Evolutionary conservation across 257 asterid species (phyloP).

Genomic region (Primulina eburnea): DNA sequence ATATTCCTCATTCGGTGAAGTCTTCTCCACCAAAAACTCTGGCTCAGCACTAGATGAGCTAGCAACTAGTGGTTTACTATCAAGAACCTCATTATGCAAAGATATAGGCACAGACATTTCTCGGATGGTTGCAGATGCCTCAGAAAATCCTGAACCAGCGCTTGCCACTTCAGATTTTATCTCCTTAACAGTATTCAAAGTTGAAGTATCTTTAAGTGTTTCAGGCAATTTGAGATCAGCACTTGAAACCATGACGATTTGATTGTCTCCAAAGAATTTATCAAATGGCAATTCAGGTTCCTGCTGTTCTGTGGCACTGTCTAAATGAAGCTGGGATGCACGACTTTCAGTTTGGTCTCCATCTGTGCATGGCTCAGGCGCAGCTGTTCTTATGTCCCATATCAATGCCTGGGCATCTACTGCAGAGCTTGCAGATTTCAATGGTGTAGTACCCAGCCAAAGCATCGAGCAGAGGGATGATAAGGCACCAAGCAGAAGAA

Average conservation of each 20-base stretch:
- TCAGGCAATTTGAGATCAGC: slow-evolving; percentile 58
- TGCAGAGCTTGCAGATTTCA: slow-evolving; percentile 70
- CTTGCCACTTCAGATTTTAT: slow-evolving; percentile 39
- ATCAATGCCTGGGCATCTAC: slow-evolving; percentile 43
- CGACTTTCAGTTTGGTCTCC: slow-evolving; percentile 35
- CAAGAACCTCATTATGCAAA: slow-evolving; percentile 29
- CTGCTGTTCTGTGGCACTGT: slow-evolving; percentile 35
- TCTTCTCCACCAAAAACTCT: slow-evolving; percentile 44
- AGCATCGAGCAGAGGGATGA: slow-evolving; percentile 67
- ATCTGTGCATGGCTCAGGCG: slow-evolving; percentile 32
- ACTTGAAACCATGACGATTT: slow-evolving; percentile 31
- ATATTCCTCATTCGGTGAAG: slow-evolving; percentile 40
- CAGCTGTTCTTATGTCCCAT: slow-evolving; percentile 37
- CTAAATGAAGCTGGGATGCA: slow-evolving; percentile 39
- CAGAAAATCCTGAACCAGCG: slow-evolving; percentile 31
- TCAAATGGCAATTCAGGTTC: slow-evolving; percentile 37
- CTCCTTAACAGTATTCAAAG: slow-evolving; percentile 47
- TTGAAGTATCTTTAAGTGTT: slow-evolving; percentile 48
- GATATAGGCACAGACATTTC: slow-evolving; percentile 34
- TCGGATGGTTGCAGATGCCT: slow-evolving; percentile 29
- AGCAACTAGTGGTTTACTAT: slow-evolving; percentile 35
- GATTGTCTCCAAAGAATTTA: slow-evolving; percentile 35
- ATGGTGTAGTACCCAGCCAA: slow-evolving; percentile 84
- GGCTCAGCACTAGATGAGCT: slow-evolving; percentile 29
- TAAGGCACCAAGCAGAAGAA: slow-evolving; percentile 58